A percentile compares a stretch with the other conserved stretches of the same genome.
Conservation (phyloP, 2,329 filamentous ascomycete genomes). For the Scopulariopsis brevicaulis region DNA sequence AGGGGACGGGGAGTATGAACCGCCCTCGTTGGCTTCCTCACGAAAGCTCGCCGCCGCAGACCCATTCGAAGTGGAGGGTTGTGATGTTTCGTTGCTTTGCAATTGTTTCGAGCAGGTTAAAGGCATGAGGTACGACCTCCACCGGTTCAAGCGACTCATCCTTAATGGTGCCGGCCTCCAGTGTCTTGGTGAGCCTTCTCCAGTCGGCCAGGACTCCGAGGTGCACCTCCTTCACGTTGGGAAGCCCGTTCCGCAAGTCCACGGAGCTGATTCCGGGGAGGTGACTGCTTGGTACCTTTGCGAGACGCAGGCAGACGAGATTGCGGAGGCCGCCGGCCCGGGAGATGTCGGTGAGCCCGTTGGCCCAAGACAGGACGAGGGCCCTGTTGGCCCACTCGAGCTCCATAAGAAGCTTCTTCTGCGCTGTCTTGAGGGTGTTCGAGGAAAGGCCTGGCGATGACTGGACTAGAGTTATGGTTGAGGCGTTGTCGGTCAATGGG, state of each 20-base stretch:
- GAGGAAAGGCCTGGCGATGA: not conserved
- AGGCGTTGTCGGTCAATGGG: not conserved
- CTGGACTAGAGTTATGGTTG: not conserved
- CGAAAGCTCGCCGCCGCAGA: constrained; percentile 56
- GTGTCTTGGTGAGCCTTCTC: constrained; percentile 43
- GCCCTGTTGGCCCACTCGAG: not conserved
- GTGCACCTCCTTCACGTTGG: constrained; percentile 39
- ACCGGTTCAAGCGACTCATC: constrained; percentile 10
- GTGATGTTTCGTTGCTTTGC: constrained; percentile 36
- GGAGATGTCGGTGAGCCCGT: not conserved
- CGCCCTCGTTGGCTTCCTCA: constrained; percentile 50
- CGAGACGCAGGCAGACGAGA: constrained; percentile 49
- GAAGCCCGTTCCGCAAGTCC: constrained; percentile 52
- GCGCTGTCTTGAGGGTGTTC: not conserved
- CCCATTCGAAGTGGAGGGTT: constrained; percentile 53
- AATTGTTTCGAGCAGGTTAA: constrained; percentile 39
- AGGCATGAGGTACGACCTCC: constrained; percentile 24
- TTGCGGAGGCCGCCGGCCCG: constrained; percentile 31
- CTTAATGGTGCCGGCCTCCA: constrained; percentile 32
- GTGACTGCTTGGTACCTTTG: constrained; percentile 52
- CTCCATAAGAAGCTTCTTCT: not conserved
- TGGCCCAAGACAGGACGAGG: not conserved
- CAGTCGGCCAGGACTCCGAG: constrained; percentile 56
- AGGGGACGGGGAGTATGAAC: constrained; percentile 50
- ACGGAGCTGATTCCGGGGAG: constrained; percentile 40